Conservation (phyloP, 352 stramenopile genomes). For the Globisporangium viniferum region DNA sequence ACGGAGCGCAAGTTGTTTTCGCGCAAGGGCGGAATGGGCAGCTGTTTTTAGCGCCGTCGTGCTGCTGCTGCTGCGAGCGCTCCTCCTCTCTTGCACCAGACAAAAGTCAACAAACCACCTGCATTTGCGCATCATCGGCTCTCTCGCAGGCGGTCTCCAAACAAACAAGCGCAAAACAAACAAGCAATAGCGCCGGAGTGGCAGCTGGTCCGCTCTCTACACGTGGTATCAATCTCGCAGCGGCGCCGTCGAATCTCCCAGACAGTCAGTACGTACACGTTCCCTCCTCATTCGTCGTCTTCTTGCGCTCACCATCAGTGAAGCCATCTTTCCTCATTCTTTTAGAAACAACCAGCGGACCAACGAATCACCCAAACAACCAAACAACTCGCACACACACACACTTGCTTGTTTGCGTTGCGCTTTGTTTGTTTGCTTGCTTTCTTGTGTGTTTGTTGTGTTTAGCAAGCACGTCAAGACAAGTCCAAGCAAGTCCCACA, state of each 20-base stretch:
- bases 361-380: neutral
- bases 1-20: constrained; percentile 1
- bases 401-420: constrained; percentile 1
- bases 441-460: neutral
- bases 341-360: neutral
- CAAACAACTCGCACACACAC: neutral
- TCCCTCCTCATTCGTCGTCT: constrained; percentile 6
- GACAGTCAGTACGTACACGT: neutral
- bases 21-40: neutral
- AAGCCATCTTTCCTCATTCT: constrained; percentile 12
- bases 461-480: constrained; percentile 7
- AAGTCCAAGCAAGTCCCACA: neutral
- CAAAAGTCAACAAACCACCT: constrained; percentile 10
- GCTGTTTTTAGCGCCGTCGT: constrained; percentile 11
- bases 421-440: neutral
- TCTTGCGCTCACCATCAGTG: constrained; percentile 7
- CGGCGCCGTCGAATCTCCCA: constrained; percentile 4
- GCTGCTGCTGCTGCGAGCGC: neutral
- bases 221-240: neutral
- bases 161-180: neutral
- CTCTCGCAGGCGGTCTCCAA: neutral
- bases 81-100: constrained; percentile 6
- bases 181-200: constrained; percentile 7
- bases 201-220: constrained; percentile 8
- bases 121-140: constrained; percentile 12